Evolutionary conservation across 768 basidiomycete species (phyloP).

Genomic region (Lentinus tigrinus): DNA sequence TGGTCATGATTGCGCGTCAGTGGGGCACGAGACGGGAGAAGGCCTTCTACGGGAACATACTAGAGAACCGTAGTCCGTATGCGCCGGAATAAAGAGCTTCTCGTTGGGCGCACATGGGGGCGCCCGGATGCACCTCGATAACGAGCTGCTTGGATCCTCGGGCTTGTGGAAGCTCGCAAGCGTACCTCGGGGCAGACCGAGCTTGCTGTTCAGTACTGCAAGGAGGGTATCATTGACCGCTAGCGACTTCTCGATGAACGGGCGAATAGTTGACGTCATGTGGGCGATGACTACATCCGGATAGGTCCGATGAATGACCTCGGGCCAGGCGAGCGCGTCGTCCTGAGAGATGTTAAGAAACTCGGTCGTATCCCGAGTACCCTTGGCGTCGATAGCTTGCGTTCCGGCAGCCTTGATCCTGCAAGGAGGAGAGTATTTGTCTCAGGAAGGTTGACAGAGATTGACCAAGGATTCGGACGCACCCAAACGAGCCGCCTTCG

Average conservation of each 20-base stretch:
- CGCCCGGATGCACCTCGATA: slow-evolving; percentile 33
- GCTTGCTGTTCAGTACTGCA: slow-evolving; percentile 27
- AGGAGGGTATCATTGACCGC: slow-evolving; percentile 32
- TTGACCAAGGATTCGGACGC: too few relatives aligned
- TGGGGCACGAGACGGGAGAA: not conserved
- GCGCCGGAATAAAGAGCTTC: slow-evolving; percentile 30
- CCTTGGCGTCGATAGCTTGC: slow-evolving; percentile 34
- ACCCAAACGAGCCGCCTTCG: slow-evolving; percentile 39
- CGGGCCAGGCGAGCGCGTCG: slow-evolving; percentile 35
- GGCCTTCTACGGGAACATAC: slow-evolving; percentile 22
- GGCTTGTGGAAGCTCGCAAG: slow-evolving; percentile 26
- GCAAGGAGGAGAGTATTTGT: not conserved
- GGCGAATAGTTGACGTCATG: slow-evolving; percentile 27
- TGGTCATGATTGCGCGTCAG: not conserved
- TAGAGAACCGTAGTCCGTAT: slow-evolving; percentile 38
- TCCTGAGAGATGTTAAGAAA: slow-evolving; percentile 37
- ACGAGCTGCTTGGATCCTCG: slow-evolving; percentile 30
- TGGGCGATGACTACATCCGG: slow-evolving; percentile 29
- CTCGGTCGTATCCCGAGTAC: slow-evolving; percentile 31
- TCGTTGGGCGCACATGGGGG: slow-evolving; percentile 25
- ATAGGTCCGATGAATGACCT: slow-evolving; percentile 31
- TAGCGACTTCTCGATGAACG: slow-evolving; percentile 30
- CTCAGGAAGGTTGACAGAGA: too few relatives aligned
- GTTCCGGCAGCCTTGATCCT: slow-evolving; percentile 33
- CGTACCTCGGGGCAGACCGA: slow-evolving; percentile 33